Percentiles rank a stretch among this genome's conserved stretches.
These are phyloP conservation scores for Clathrospora elynae DNA, from an alignment of 2,329 filamentous ascomycete species.

Conservation along the genomic window DNA sequence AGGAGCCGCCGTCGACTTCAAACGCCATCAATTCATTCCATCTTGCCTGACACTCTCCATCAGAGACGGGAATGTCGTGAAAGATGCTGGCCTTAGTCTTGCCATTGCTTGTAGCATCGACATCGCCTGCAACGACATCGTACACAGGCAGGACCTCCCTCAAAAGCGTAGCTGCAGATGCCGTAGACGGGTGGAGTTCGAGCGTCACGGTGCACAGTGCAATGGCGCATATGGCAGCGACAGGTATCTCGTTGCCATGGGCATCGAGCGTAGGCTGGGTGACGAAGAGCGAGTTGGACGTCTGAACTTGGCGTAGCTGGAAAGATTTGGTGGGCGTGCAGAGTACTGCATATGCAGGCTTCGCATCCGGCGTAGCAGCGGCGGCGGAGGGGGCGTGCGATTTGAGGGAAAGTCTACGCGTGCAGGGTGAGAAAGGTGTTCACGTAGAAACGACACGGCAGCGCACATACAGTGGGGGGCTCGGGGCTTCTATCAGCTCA, in stretches of 20 bases:
- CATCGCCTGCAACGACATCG: conserved; percentile 36
- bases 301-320: conserved; percentile 67
- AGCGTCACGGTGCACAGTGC: conserved; percentile 53
- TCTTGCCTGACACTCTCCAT: conserved; percentile 55
- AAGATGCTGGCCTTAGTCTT: conserved; percentile 51
- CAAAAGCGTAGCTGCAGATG: conserved; percentile 46
- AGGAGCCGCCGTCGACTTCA: conserved; percentile 50
- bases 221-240: conserved; percentile 49
- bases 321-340: conserved; percentile 64
- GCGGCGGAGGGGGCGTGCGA: conserved; percentile 34
- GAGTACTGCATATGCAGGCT: conserved; percentile 59
- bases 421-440: conserved; percentile 29
- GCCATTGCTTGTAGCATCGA: conserved; percentile 36
- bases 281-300: conserved; percentile 67
- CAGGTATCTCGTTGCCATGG: conserved; percentile 42
- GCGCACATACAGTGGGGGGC: conserved; percentile 49
- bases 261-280: conserved; percentile 51
- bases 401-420: conserved; percentile 45
- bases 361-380: conserved; percentile 24
- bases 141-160: conserved; percentile 49
- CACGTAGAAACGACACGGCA: conserved; percentile 21
- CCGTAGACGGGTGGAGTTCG: conserved; percentile 47
- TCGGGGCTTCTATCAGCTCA: conserved; percentile 57
- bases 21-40: conserved; percentile 62
- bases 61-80: conserved; percentile 58